Conservation (phyloP, 2,329 filamentous ascomycete species). For the Pseudocercospora fuligena region DNA sequence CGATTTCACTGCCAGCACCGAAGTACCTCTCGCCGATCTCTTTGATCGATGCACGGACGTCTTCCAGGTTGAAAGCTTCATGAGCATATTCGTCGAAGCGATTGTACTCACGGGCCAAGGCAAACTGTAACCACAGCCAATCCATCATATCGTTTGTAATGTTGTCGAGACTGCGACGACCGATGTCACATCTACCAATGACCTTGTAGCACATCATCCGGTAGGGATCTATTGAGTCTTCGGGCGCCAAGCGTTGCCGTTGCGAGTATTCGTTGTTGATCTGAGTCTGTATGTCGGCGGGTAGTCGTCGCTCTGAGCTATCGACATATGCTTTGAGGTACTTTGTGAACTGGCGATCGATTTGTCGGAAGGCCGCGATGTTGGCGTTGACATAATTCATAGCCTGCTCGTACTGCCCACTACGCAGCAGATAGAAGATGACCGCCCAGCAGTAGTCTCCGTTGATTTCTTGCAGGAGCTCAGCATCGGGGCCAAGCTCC, state of each 20-base stretch:
- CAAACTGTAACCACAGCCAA: conserved; percentile 71
- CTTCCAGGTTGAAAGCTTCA: conserved; percentile 66
- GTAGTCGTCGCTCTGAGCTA: conserved; percentile 75
- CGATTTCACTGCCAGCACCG: conserved; percentile 78
- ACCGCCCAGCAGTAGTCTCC: conserved; percentile 90
- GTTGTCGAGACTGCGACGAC: conserved; percentile 60
- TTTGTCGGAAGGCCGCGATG: conserved; percentile 79
- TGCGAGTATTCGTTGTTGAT: conserved; percentile 91
- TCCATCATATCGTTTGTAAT: conserved; percentile 67
- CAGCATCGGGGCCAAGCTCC: conserved; percentile 77
- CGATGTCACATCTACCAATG: conserved; percentile 75
- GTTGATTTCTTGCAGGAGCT: conserved; percentile 72
- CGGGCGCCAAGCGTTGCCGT: conserved; percentile 79
- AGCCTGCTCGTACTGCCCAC: conserved; percentile 82
- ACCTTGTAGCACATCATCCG: conserved; percentile 98
- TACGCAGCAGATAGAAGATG: conserved; percentile 87
- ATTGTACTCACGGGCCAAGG: conserved; percentile 65
- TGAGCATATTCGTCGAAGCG: conserved; percentile 65
- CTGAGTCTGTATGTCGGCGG: conserved; percentile 78
- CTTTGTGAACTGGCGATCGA: conserved; percentile 86
- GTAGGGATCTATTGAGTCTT: conserved; percentile 90
- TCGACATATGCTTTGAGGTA: conserved; percentile 86
- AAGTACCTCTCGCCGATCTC: conserved; percentile 94
- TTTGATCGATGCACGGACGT: conserved; percentile 77
- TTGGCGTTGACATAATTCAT: conserved; percentile 83